A percentile compares a stretch with the other conserved stretches of the same genome.
Conservation (phyloP, 139 green algal genomes). For the Chlamydomonas sp. region DNA sequence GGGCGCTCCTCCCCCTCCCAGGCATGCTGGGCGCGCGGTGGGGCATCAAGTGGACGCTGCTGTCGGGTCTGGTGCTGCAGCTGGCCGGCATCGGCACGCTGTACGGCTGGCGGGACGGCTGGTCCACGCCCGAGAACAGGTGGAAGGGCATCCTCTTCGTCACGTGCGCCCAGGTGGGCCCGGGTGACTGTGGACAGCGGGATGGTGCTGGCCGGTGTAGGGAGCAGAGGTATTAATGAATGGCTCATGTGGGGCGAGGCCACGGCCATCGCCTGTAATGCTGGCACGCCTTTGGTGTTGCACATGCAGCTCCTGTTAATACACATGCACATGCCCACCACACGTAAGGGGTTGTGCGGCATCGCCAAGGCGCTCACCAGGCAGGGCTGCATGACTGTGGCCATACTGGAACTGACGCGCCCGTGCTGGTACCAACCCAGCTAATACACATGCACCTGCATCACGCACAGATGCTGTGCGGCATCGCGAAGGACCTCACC, state of each 20-base stretch:
- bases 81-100: conserved; percentile 76
- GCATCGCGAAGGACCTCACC: conserved; percentile 89
- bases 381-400: too few species aligned
- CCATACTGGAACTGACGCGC: too few species aligned
- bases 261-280: too few species aligned
- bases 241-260: too few species aligned
- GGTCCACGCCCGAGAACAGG: conserved; percentile 29
- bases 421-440: too few species aligned
- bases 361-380: too few species aligned
- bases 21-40: conserved; percentile 68
- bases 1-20: not conserved
- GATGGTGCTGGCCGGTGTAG: not conserved
- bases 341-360: too few species aligned
- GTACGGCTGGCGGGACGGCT: conserved; percentile 80
- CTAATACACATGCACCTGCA: too few species aligned
- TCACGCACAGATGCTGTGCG: conserved; percentile 74
- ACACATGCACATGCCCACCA: too few species aligned
- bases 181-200: not conserved
- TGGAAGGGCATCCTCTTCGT: conserved; percentile 79
- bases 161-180: conserved; percentile 55
- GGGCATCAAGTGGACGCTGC: conserved; percentile 86
- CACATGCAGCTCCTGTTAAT: too few species aligned
- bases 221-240: not conserved
- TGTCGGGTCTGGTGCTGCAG: conserved; percentile 67
- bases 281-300: too few species aligned